Evolutionary conservation across 2,329 filamentous ascomycete genomes (phyloP).

Genomic region (Fusarium mexicanum): DNA sequence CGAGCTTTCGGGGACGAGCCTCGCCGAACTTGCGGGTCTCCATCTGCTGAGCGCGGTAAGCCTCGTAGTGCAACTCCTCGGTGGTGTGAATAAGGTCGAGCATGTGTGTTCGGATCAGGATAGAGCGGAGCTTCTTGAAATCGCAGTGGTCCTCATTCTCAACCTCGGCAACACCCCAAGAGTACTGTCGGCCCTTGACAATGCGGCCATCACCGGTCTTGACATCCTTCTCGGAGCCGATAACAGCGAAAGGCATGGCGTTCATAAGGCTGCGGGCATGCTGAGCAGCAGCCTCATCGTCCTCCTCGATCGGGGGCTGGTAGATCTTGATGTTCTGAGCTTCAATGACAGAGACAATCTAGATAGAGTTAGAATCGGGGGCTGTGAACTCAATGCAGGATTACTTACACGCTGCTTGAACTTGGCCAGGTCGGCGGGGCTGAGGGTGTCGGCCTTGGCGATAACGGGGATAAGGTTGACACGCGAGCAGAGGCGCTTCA

Average conservation of each 20-base stretch:
- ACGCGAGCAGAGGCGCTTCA: constrained; percentile 98
- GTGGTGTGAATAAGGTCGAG: constrained; percentile 99
- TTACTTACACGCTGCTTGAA: constrained; percentile 91
- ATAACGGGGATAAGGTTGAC: constrained; percentile 99
- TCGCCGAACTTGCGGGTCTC: constrained; percentile 99
- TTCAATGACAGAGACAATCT: constrained; percentile 96
- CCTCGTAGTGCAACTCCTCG: constrained; percentile 99
- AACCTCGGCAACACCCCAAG: constrained; percentile 98
- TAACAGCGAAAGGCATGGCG: constrained; percentile 98
- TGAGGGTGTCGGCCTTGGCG: constrained; percentile 98
- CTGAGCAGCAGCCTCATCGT: constrained; percentile 94
- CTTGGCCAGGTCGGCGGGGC: constrained; percentile 86
- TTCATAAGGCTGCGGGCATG: constrained; percentile 94
- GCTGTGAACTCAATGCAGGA: background rate
- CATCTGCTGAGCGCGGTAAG: constrained; percentile 99
- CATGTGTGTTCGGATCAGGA: constrained; percentile 99
- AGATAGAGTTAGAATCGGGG: constrained; percentile 13
- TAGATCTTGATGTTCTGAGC: constrained; percentile 99
- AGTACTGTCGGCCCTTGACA: constrained; percentile 98
- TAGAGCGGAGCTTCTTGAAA: constrained; percentile 99
- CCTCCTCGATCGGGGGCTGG: constrained; percentile 96
- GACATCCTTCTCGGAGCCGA: constrained; percentile 98
- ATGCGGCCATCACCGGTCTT: constrained; percentile 96
- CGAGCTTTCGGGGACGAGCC: constrained; percentile 94
- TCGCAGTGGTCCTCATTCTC: constrained; percentile 99